Conservation (phyloP, 2,329 filamentous ascomycete species). For the Aspergillus quadrilineatus region DNA sequence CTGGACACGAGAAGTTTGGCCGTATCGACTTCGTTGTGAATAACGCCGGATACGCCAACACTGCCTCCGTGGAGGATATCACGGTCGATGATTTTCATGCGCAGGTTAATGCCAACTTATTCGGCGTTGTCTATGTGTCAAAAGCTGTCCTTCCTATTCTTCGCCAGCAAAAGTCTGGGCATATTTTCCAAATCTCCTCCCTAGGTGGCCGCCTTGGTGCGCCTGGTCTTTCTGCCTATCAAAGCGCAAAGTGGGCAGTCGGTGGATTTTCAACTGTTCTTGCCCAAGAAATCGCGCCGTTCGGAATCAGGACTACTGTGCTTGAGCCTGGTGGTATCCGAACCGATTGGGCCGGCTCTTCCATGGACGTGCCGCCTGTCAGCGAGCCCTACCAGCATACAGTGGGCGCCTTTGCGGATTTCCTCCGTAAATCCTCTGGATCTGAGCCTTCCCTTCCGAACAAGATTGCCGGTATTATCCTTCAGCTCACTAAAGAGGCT, state of each 20-base stretch:
- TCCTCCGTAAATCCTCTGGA: no score
- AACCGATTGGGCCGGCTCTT: slow-evolving; percentile 41
- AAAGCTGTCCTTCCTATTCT: slow-evolving; percentile 1
- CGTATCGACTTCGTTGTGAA: slow-evolving; percentile 12
- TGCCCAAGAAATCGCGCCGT: slow-evolving; percentile 34
- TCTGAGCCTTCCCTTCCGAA: no score
- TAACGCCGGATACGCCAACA: slow-evolving; percentile 13
- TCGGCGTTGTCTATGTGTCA: not conserved
- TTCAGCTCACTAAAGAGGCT: no score
- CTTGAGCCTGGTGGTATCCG: slow-evolving; percentile 45
- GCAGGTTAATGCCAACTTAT: not conserved
- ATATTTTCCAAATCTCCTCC: slow-evolving; percentile 43
- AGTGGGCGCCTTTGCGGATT: no score
- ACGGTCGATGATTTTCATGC: not conserved
- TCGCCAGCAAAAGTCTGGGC: not conserved
- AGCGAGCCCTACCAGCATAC: slow-evolving; percentile 34
- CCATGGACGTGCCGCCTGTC: slow-evolving; percentile 26
- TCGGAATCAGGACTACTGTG: slow-evolving; percentile 43
- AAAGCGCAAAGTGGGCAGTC: not conserved
- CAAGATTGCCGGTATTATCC: no score
- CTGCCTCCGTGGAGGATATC: slow-evolving; percentile 1
- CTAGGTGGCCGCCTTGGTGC: slow-evolving; percentile 39
- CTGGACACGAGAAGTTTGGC: slow-evolving; percentile 9
- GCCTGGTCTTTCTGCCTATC: slow-evolving; percentile 34
- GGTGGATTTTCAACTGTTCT: slow-evolving; percentile 31